These are phyloP conservation scores for Nitzschia sp. DNA, from an alignment of 108 stramenopile genomes.

Conservation along the genomic window DNA sequence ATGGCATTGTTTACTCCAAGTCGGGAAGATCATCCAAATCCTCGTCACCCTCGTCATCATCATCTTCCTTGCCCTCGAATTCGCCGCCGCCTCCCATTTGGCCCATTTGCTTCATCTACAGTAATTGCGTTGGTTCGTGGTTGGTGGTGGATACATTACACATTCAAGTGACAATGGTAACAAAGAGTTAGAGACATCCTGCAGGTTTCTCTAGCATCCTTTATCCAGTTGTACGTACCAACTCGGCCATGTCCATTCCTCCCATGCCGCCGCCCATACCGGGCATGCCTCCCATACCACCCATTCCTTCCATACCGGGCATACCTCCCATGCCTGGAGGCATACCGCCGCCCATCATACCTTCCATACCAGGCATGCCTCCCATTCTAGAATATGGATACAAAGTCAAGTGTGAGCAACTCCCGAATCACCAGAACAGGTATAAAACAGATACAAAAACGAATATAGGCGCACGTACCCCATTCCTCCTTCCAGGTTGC, in stretches of 20 bases:
- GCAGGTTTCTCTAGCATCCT: too few relatives aligned
- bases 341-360: slow-evolving; percentile 17
- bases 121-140: too few relatives aligned
- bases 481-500: slow-evolving; percentile 79
- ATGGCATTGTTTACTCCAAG: slow-evolving; percentile 44
- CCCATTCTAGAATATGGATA: slow-evolving; percentile 32
- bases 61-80: slow-evolving; percentile 31
- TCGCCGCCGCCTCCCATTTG: slow-evolving; percentile 43
- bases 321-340: slow-evolving; percentile 63
- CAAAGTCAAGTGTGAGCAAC: too few relatives aligned
- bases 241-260: slow-evolving; percentile 61
- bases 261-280: slow-evolving; percentile 46
- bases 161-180: too few relatives aligned
- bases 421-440: too few relatives aligned
- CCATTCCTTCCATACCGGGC: slow-evolving; percentile 58
- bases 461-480: slow-evolving; percentile 19
- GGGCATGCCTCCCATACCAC: slow-evolving; percentile 55
- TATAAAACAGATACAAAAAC: too few relatives aligned
- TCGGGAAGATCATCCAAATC: slow-evolving; percentile 81
- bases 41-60: slow-evolving; percentile 66
- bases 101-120: slow-evolving; percentile 67
- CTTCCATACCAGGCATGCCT: slow-evolving; percentile 52
- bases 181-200: too few relatives aligned
- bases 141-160: too few relatives aligned
- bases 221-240: slow-evolving; percentile 13